Evolutionary conservation across 1,284 basidiomycete genomes (phyloP).

Genomic region (Boletellus deceptivus): DNA sequence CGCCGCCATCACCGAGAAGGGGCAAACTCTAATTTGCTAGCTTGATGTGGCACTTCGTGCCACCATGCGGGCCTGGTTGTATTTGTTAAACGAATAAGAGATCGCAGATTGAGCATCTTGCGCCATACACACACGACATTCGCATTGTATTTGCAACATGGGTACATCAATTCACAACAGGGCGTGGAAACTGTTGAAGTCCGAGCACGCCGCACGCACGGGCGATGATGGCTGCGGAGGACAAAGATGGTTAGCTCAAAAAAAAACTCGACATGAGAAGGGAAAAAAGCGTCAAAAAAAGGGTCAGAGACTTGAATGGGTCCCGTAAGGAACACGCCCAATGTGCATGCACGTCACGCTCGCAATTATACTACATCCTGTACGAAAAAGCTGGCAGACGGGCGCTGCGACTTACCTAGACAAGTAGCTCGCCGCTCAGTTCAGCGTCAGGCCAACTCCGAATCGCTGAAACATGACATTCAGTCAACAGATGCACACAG

Average conservation of each 20-base stretch:
- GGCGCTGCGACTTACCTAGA: slow-evolving; percentile 20
- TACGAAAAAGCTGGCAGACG: slow-evolving; percentile 2
- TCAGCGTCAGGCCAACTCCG: not conserved
- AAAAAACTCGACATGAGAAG: not conserved
- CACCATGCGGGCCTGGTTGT: not conserved
- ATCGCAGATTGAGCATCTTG: not conserved
- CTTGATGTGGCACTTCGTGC: not conserved
- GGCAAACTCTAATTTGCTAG: slow-evolving; percentile 2
- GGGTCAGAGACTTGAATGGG: slow-evolving; percentile 77
- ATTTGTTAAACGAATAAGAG: slow-evolving; percentile 7
- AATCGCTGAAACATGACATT: not conserved
- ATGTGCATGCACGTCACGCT: slow-evolving; percentile 57
- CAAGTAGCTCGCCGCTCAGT: not conserved
- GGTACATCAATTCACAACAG: slow-evolving; percentile 16
- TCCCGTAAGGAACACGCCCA: slow-evolving; percentile 62
- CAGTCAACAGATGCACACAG: slow-evolving; percentile 1
- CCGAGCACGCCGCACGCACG: not conserved
- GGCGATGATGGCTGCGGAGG: slow-evolving; percentile 6
- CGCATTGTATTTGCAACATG: slow-evolving; percentile 10
- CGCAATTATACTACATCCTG: slow-evolving; percentile 53
- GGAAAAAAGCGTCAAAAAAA: slow-evolving; percentile 36
- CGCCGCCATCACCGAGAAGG: slow-evolving; percentile 20
- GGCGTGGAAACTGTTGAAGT: not conserved
- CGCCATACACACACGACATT: slow-evolving; percentile 3
- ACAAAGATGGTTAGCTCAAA: slow-evolving; percentile 17